Evolutionary conservation across 2,329 filamentous ascomycete genomes (phyloP), one percentile per base, ranked within the genome.

Genomic region (Exophiala bonariae): DNA sequence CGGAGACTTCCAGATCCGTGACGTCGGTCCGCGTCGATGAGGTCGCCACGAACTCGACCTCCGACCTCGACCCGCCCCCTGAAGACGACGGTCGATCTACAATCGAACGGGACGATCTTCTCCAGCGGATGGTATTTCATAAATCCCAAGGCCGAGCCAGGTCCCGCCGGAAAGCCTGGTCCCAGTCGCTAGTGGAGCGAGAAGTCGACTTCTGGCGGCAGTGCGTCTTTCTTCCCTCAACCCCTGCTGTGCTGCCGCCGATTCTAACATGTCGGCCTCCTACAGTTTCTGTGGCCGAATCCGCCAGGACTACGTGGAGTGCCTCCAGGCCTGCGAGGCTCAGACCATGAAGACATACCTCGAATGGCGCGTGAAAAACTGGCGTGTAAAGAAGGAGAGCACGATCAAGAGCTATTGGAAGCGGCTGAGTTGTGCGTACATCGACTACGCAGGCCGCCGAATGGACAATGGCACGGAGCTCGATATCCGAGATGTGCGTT

Each of bases 391-490:
- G 17, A 43, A 43, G 41, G 41, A 43, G 20, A 43, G 41, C 31
- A 43, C 41, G 4, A 34, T 43, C 8, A 43, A 43, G 41, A 43
- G 30, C 23, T 43, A 43, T 14, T 35, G 30, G 41, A 43, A 43
- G 20, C 28, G 41, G 18, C 7, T 43, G 14, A 43, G 41, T 31
- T 43, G 41, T 31, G 30, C 4, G 10, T 43, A 34, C 30, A 43
- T 43, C 18, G 41, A 43, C 18, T 14, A 11, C 13, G 20, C 41
- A 11, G 41, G 41, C 18, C 31, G 31, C 31, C 16, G 41, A 9
- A 43, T 43, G 31, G 41, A 43, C 30, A 43, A 43, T 34, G 41
- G 41, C 41, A 35, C 30, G 13, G 41, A 43, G 18, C 18, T 43
- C 5, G 41, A 43, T n/a, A 34, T 43, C 16, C 28, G 41, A 28